Conservation (phyloP, 768 basidiomycete genomes). For the Chlorophyllum brunneum region DNA sequence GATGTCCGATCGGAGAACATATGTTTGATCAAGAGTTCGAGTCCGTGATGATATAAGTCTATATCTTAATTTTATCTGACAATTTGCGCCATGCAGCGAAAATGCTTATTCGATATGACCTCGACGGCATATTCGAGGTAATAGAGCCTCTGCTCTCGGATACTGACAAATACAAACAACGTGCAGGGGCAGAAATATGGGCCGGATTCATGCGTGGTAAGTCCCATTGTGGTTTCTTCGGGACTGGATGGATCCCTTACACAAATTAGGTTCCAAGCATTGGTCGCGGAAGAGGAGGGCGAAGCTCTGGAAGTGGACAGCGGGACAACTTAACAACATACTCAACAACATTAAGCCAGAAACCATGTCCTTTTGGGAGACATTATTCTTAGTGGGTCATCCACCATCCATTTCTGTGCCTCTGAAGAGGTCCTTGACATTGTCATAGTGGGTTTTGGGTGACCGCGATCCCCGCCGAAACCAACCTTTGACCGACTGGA, state of each 20-base stretch:
- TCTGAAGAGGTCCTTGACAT: background rate
- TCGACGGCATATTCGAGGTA: conserved; percentile 49
- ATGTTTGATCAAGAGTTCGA: conserved; percentile 36
- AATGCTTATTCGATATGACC: conserved; percentile 48
- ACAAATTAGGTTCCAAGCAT: conserved; percentile 68
- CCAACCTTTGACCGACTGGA: conserved; percentile 70
- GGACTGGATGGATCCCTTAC: background rate
- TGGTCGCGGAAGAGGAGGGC: conserved; percentile 58
- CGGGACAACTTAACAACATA: conserved; percentile 54
- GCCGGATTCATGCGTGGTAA: conserved; percentile 72
- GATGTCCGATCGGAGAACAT: conserved; percentile 55
- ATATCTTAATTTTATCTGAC: background rate
- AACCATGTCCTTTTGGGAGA: conserved; percentile 74
- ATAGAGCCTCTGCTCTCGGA: conserved; percentile 64
- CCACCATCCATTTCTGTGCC: background rate
- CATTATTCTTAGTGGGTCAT: conserved; percentile 48
- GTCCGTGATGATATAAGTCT: conserved; percentile 18
- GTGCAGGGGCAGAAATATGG: conserved; percentile 65
- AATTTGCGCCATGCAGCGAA: conserved; percentile 44
- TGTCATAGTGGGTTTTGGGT: conserved; percentile 45
- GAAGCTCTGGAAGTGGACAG: conserved; percentile 72
- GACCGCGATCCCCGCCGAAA: conserved; percentile 81
- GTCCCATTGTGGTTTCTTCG: conserved; percentile 13
- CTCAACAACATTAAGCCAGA: conserved; percentile 81
- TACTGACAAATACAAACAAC: conserved; percentile 79